Conservation (phyloP, 2,329 filamentous ascomycete species). For the Phyllosticta citriasiana region DNA sequence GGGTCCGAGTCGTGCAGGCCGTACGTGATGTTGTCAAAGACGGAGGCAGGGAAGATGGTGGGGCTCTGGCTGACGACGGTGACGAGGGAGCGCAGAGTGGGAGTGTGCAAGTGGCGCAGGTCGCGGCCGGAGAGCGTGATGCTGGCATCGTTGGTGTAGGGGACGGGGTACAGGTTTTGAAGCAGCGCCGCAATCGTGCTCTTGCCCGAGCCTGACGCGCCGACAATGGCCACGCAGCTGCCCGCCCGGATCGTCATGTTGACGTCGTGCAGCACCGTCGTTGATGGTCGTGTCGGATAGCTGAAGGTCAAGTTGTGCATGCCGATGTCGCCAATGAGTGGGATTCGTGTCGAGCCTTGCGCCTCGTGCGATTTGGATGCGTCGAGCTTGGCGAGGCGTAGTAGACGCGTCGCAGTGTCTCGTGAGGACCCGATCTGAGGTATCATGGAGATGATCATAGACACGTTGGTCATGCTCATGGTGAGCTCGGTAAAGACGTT, state of each 20-base stretch:
- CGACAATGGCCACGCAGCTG: conserved; percentile 67
- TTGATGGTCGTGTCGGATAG: conserved; percentile 52
- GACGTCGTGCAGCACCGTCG: conserved; percentile 51
- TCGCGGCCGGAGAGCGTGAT: conserved; percentile 52
- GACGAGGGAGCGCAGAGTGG: conserved; percentile 50
- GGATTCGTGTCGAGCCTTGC: conserved; percentile 35
- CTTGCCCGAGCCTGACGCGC: conserved; percentile 82
- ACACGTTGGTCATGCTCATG: conserved; percentile 69
- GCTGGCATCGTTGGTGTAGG: conserved; percentile 18
- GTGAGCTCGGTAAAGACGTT: conserved; percentile 73
- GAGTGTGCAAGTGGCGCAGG: conserved; percentile 49
- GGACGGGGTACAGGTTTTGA: conserved; percentile 54
- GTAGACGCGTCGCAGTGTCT: conserved; percentile 60
- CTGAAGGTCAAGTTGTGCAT: conserved; percentile 58
- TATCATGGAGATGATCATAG: conserved; percentile 59
- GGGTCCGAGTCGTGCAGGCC: conserved; percentile 52
- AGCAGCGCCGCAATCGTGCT: conserved; percentile 71
- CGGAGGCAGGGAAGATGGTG: conserved; percentile 65
- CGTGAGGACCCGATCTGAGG: conserved; percentile 71
- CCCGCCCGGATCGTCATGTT: conserved; percentile 54
- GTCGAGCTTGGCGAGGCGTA: conserved; percentile 58
- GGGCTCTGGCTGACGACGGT: conserved; percentile 62
- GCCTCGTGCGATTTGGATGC: conserved; percentile 47
- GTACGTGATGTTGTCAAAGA: conserved; percentile 76
- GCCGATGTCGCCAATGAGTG: conserved; percentile 43